Conservation (phyloP, 768 basidiomycete species). For the Kondoa subrosea region DNA sequence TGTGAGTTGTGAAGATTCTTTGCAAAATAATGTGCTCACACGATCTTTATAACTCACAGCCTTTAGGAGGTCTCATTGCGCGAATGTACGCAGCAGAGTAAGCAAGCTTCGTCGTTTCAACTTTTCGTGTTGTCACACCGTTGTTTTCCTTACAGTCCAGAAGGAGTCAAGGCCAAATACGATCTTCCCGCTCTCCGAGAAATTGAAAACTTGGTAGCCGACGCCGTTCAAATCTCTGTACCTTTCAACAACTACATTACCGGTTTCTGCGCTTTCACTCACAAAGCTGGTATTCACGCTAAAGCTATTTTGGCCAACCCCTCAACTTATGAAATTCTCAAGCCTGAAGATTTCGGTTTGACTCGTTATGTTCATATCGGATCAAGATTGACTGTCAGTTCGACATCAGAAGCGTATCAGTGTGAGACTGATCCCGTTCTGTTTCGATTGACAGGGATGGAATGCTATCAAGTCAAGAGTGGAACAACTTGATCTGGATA, state of each 20-base stretch:
- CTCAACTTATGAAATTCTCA: constrained; percentile 86
- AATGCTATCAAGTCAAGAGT: constrained; percentile 99
- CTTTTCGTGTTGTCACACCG: background rate
- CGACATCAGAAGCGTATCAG: background rate
- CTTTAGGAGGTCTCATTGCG: constrained; percentile 88
- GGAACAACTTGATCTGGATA: constrained; percentile 77
- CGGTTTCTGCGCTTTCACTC: constrained; percentile 98
- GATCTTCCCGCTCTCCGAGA: constrained; percentile 93
- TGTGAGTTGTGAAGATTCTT: constrained; percentile 12
- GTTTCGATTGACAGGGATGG: constrained; percentile 49
- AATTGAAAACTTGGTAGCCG: constrained; percentile 95
- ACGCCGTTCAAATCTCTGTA: constrained; percentile 92
- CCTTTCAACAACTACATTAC: constrained; percentile 84
- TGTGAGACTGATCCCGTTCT: constrained; percentile 47
- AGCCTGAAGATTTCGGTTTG: constrained; percentile 96
- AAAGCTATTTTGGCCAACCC: constrained; percentile 99
- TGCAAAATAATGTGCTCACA: background rate
- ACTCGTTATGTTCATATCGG: constrained; percentile 96
- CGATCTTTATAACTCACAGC: constrained; percentile 28
- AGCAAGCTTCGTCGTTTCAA: constrained; percentile 8
- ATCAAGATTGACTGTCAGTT: constrained; percentile 24
- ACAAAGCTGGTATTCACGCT: constrained; percentile 99
- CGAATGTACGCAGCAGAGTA: constrained; percentile 44
- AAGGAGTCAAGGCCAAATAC: constrained; percentile 99
- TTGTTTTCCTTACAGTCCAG: constrained; percentile 76